phyloP scores from a whole-genome alignment of 73 alveolate genomes.

The Urostyla sp. region DNA sequence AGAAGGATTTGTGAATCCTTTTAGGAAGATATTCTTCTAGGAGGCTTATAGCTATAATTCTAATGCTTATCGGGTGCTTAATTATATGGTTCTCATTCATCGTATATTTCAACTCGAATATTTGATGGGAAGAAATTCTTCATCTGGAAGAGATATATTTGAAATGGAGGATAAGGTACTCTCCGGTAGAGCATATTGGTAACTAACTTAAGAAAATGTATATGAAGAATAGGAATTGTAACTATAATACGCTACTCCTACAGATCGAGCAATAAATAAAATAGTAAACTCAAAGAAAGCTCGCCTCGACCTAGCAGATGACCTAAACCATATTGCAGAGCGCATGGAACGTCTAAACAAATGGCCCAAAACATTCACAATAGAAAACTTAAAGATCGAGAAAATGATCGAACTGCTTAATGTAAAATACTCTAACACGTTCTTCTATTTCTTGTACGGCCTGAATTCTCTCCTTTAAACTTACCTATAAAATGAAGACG shows the following conservation, averaged over 20 bases:
- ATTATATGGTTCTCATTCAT: neutral
- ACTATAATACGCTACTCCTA: neutral
- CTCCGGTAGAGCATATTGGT: constrained; percentile 55
- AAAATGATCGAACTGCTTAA: constrained; percentile 9
- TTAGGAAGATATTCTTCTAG: constrained; percentile 33
- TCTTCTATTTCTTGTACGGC: constrained; percentile 4
- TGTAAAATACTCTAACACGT: neutral
- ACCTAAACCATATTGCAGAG: constrained; percentile 2
- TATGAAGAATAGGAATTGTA: neutral
- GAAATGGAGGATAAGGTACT: constrained; percentile 16
- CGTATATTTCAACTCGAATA: constrained; percentile 42
- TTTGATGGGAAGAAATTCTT: constrained; percentile 27
- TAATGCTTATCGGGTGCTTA: neutral
- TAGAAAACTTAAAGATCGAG: constrained; percentile 17
- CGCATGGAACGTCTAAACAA: constrained; percentile 1
- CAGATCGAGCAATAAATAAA: constrained; percentile 33
- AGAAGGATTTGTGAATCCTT: constrained; percentile 4
- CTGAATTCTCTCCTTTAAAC: constrained; percentile 7
- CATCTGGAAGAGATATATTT: constrained; percentile 35
- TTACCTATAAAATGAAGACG: constrained; percentile 4
- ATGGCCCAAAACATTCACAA: constrained; percentile 47
- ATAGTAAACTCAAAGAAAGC: constrained; percentile 22
- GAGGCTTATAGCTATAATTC: constrained; percentile 18
- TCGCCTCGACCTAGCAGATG: constrained; percentile 41
- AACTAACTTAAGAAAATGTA: constrained; percentile 7